A percentile compares a stretch with the other conserved stretches of the same genome.
phyloP scores from a whole-genome alignment of 345 rosid species.

The Brassica juncea region DNA sequence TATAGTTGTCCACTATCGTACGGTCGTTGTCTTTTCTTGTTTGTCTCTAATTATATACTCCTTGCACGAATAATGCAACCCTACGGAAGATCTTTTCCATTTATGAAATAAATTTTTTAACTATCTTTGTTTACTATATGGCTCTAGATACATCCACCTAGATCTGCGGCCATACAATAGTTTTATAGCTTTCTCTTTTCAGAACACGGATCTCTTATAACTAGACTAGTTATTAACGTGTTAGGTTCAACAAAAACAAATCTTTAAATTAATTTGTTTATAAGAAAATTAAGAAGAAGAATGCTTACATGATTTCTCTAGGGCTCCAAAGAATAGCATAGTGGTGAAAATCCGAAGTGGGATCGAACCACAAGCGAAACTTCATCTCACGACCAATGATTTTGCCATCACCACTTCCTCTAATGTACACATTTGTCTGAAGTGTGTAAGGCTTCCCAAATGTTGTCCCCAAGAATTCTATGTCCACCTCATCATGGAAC shows the following conservation, averaged over 20 bases:
- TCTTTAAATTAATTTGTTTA: neutral
- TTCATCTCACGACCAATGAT: slow-evolving; percentile 95
- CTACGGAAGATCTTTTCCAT: slow-evolving; percentile 18
- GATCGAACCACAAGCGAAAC: slow-evolving; percentile 95
- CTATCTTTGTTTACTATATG: neutral
- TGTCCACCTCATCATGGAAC: slow-evolving; percentile 91
- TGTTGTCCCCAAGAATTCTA: slow-evolving; percentile 92
- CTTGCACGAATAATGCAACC: slow-evolving; percentile 24
- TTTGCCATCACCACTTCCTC: slow-evolving; percentile 94
- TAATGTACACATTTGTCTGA: slow-evolving; percentile 91
- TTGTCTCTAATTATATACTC: slow-evolving; percentile 14
- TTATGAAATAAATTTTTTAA: neutral
- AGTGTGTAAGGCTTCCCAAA: slow-evolving; percentile 89
- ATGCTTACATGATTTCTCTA: slow-evolving; percentile 87
- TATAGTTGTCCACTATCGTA: slow-evolving; percentile 39
- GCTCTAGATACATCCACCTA: slow-evolving; percentile 35
- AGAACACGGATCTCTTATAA: neutral
- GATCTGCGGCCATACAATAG: slow-evolving; percentile 1
- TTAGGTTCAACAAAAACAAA: neutral
- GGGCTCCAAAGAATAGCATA: slow-evolving; percentile 93
- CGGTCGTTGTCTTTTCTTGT: slow-evolving; percentile 33
- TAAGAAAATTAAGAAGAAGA: neutral
- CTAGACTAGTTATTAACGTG: neutral
- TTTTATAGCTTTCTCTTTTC: neutral
- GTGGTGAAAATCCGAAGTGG: slow-evolving; percentile 74